phyloP scores from a whole-genome alignment of 805 yeast species.

The Saccharomycopsis sp. region DNA sequence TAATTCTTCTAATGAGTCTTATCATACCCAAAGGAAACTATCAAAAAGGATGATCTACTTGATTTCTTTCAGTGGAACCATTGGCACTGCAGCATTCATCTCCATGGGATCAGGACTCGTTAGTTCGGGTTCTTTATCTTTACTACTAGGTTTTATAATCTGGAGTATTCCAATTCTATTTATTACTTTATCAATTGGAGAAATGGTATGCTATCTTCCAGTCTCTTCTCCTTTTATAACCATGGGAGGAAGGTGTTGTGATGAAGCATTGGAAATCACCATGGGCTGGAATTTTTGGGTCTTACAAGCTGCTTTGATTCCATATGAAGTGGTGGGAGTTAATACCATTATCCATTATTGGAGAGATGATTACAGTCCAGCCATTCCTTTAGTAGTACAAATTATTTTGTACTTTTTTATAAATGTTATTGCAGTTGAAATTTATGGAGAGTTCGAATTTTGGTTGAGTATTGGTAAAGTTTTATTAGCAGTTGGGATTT shows the following conservation, averaged over 20 bases:
- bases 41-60: conserved; percentile 60
- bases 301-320: conserved; percentile 66
- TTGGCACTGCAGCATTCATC: conserved; percentile 73
- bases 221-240: conserved; percentile 68
- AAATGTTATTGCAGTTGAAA: conserved; percentile 61
- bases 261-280: conserved; percentile 63
- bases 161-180: conserved; percentile 65
- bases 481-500: conserved; percentile 61
- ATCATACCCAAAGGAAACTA: conserved; percentile 11
- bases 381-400: conserved; percentile 56
- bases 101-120: conserved; percentile 56
- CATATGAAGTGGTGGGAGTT: conserved; percentile 75
- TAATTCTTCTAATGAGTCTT: too few relatives aligned
- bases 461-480: conserved; percentile 69
- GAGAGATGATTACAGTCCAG: conserved; percentile 69
- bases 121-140: conserved; percentile 60
- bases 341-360: conserved; percentile 72
- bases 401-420: conserved; percentile 50
- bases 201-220: conserved; percentile 69
- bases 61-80: conserved; percentile 72
- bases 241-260: conserved; percentile 65
- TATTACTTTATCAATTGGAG: conserved; percentile 66
- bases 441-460: conserved; percentile 78
- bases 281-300: conserved; percentile 78
- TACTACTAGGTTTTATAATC: conserved; percentile 51